Base-by-base conservation (phyloP, 2,329 filamentous ascomycete genomes). In the Akanthomyces lecanii region DNA sequence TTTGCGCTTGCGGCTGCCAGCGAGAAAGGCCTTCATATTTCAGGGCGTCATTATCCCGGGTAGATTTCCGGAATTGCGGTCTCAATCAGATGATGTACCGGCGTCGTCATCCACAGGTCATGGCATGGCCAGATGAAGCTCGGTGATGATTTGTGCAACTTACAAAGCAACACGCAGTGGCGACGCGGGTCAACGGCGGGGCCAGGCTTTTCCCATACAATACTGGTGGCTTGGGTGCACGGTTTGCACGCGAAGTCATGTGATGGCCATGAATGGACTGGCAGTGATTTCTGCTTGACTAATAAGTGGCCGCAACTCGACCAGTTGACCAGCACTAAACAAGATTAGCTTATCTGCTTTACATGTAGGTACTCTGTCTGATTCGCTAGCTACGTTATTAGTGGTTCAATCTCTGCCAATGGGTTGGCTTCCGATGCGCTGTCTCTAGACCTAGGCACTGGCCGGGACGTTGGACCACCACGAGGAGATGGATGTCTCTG, bases 21-120 rank as follows among this genome's bases (percentile, higher is more conserved):
- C 79, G 61, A 88, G 72, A 69, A 87, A 88, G 33, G 81, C 74
- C 67, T 87, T 82, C 85, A 88, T 88, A 55, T 48, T 72, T 63
- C 65, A 64, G 62, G 61, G 64, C 62, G 42, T 16, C 59, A 55
- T 48, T 50, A 61, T 48, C 23, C 45, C 45, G 36, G 5, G 7
- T 0, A n/a, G 45, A 33, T 11, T 38, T 30, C n/a, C 14, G 3
- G 18, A 8, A 18, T 8, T 18, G 3, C 5, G 14, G 4, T 6
- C 3, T 38, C 1, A 6, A 18, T 23, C 8, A 4, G 25, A 12
- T 2, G 18, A 33, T 38, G 42, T 11, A 38, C 8, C 28, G 5
- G 40, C 3, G n/a, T n/a, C n/a, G 25, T 4, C 5, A 6, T 21
- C 4, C 25, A 4, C 21, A n/a, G 3, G 3, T 33, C 7, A n/a